Evolutionary conservation across 2,329 filamentous ascomycete genomes (phyloP), one percentile per base, ranked within the genome.

Genomic region (Phialocephala subalpina): DNA sequence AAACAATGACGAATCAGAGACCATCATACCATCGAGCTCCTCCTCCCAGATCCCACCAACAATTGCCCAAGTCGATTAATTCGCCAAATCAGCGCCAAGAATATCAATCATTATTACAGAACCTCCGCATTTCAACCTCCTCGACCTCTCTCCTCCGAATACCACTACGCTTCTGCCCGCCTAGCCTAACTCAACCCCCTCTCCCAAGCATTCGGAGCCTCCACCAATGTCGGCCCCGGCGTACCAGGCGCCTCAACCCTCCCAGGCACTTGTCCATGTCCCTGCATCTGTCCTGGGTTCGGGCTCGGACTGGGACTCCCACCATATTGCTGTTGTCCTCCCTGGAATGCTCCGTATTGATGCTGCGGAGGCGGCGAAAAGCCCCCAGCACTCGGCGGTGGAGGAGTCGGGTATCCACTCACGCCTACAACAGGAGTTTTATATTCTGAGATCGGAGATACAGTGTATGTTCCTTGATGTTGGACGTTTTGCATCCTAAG

Each of bases 191-290:
- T 25, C 45, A 49, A 22, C 33, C 62, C 58, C 18, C 55, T 59
- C 42, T 63, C 62, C 62, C 62, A 63, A 20, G 29, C n/a, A 45
- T 57, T 59, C 42, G 62, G 62, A 9, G 62, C 62, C 56, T 63
- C 62, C 6, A 63, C 62, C 2, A 55, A 55, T 18, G 12, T 18
- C 25, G 27, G 18, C 18, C 4, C 20, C 4, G 18, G 25, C 49
- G 16, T 11, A 53, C 49, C 25, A 8, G 49, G 49, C 7, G 27
- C 27, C 18, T 53, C 49, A 33, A 20, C 29, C 49, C 22, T 53
- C 11, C 25, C 49, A 18, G 29, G 22, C 9, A 53, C 27, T 11
- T 33, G 38, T 14, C 38, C 38, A 4, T 33, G 29, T 4, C 29
- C 29, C 4, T 33, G 29, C 29, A 33, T 33, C 29, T 33, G 29